Evolutionary conservation across 345 rosid genomes (phyloP).

Genomic region (Eucalyptus curtisii): DNA sequence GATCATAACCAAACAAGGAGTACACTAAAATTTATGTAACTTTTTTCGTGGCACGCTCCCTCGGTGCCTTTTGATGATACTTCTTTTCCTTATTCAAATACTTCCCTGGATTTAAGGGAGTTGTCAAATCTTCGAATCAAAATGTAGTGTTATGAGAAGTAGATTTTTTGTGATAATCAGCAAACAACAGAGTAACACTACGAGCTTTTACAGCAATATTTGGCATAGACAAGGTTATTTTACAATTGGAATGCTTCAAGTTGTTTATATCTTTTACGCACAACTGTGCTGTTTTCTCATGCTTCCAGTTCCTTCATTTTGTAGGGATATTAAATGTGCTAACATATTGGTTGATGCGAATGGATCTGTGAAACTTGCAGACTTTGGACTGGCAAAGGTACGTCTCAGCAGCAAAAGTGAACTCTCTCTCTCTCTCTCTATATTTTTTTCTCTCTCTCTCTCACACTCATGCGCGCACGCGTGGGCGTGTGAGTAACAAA

Average conservation of each 20-base stretch:
- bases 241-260: not conserved
- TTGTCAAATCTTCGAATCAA: not conserved
- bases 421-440: too few relatives aligned
- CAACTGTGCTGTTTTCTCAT: not conserved
- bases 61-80: not conserved
- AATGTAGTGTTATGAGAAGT: not conserved
- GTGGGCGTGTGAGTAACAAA: not conserved
- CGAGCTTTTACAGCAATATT: not conserved
- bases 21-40: not conserved
- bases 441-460: not conserved
- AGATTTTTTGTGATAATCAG: not conserved
- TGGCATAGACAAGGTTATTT: not conserved
- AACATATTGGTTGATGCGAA: constrained; percentile 14
- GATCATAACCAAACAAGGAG: not conserved
- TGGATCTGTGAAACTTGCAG: constrained; percentile 23
- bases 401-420: not conserved
- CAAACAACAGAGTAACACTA: not conserved
- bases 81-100: not conserved
- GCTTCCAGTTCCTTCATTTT: not conserved
- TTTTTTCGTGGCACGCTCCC: not conserved
- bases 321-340: constrained; percentile 26
- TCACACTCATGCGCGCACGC: not conserved
- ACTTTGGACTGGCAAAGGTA: constrained; percentile 27
- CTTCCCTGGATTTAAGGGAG: not conserved
- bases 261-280: not conserved